Conservation (phyloP, 148 eudicot genomes). For the Silene conica region DNA sequence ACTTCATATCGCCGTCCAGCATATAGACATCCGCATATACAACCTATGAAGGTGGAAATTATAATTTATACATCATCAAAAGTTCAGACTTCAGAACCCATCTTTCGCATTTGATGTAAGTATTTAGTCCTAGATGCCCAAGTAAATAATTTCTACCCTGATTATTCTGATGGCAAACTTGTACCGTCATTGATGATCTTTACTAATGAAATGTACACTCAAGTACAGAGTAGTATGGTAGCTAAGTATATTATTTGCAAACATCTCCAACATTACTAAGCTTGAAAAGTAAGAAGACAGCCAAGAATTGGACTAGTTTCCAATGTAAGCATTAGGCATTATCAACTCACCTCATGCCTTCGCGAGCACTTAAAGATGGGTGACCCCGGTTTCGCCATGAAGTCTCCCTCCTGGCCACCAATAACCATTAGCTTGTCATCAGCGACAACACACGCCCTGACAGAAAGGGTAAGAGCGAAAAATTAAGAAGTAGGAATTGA, state of each 20-base stretch:
- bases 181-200: too few relatives aligned
- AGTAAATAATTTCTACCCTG: not conserved
- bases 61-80: not conserved
- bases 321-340: not conserved
- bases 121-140: too few relatives aligned
- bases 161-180: too few relatives aligned
- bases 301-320: not conserved
- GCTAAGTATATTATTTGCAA: not conserved
- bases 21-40: conserved; percentile 83
- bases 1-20: conserved; percentile 93
- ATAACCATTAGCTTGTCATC: conserved; percentile 72
- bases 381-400: conserved; percentile 99
- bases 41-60: conserved; percentile 38
- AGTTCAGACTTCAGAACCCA: not conserved
- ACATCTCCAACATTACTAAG: not conserved
- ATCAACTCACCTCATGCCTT: conserved; percentile 65
- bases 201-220: too few relatives aligned
- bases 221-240: not conserved
- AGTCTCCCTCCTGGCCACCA: conserved; percentile 99
- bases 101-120: not conserved
- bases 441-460: conserved; percentile 81
- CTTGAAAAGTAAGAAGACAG: not conserved
- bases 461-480: not conserved
- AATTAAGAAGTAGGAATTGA: not conserved
- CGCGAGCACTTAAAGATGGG: conserved; percentile 98